These are phyloP conservation scores for Saturnispora ahearnii DNA, from an alignment of 805 yeast species.

Conservation along the genomic window DNA sequence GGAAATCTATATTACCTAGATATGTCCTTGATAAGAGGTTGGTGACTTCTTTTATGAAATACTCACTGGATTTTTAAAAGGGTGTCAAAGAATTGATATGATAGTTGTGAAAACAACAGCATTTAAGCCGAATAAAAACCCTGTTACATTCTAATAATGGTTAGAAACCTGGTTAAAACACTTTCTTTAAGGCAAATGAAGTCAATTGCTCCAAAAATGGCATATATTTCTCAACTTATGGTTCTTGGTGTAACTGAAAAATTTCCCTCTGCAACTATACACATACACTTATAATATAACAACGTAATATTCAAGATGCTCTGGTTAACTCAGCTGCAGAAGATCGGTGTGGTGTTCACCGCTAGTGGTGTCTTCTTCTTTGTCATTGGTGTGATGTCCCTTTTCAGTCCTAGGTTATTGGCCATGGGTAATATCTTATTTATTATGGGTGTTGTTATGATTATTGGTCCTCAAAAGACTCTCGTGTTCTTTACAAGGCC, in stretches of 20 bases:
- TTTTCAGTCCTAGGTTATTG: slow-evolving; percentile 80
- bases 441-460: slow-evolving; percentile 70
- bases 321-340: slow-evolving; percentile 72
- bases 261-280: background rate
- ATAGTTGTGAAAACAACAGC: too few species aligned
- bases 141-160: too few species aligned
- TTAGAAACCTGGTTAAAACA: background rate
- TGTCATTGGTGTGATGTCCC: slow-evolving; percentile 70
- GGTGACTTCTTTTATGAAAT: too few species aligned
- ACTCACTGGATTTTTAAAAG: too few species aligned
- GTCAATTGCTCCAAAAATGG: background rate
- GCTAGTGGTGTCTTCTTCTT: slow-evolving; percentile 77
- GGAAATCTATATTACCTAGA: too few species aligned
- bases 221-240: background rate
- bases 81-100: too few species aligned
- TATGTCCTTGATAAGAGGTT: too few species aligned
- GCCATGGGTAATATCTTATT: slow-evolving; percentile 84
- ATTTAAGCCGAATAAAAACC: too few species aligned
- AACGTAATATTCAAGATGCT: slow-evolving; percentile 31
- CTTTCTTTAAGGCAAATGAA: background rate
- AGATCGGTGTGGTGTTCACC: slow-evolving; percentile 88
- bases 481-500: slow-evolving; percentile 78
- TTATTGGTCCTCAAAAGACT: slow-evolving; percentile 84
- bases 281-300: background rate
- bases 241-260: background rate